A percentile compares a stretch with the other conserved stretches of the same genome.
Evolutionary conservation across 148 eudicot species (phyloP).

Genomic region (Persicaria tinctoria): DNA sequence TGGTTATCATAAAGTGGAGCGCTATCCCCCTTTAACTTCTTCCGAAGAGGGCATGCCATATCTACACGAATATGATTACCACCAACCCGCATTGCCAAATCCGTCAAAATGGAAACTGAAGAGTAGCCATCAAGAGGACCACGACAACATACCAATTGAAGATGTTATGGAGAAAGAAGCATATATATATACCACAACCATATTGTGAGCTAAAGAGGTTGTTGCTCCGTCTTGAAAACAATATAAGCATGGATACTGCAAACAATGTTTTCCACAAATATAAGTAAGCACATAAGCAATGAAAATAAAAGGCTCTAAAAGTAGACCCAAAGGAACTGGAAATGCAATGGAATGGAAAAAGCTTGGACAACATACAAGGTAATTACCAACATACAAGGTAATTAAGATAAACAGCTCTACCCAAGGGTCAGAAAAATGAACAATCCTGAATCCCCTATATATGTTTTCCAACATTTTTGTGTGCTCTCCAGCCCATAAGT

Average conservation of each 20-base stretch:
- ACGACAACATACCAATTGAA: no score
- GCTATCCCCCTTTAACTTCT: no score
- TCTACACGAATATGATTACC: slow-evolving; percentile 26
- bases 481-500: no score
- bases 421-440: background rate
- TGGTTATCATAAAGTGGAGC: slow-evolving; percentile 16
- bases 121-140: no score
- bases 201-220: no score
- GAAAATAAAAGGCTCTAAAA: background rate
- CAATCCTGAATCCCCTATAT: no score
- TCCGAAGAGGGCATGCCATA: no score
- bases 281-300: slow-evolving; percentile 9
- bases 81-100: slow-evolving; percentile 45
- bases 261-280: background rate
- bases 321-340: background rate
- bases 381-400: background rate
- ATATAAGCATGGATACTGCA: slow-evolving; percentile 86
- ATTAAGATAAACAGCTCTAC: background rate
- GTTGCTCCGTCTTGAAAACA: slow-evolving; percentile 70
- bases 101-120: no score
- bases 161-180: no score
- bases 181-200: no score
- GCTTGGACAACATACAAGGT: background rate
- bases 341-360: background rate
- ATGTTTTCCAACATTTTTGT: no score